Percentiles rank a stretch among this genome's conserved stretches.
phyloP scores from a whole-genome alignment of 2,329 filamentous ascomycete species.

The Sporothrix humicola region DNA sequence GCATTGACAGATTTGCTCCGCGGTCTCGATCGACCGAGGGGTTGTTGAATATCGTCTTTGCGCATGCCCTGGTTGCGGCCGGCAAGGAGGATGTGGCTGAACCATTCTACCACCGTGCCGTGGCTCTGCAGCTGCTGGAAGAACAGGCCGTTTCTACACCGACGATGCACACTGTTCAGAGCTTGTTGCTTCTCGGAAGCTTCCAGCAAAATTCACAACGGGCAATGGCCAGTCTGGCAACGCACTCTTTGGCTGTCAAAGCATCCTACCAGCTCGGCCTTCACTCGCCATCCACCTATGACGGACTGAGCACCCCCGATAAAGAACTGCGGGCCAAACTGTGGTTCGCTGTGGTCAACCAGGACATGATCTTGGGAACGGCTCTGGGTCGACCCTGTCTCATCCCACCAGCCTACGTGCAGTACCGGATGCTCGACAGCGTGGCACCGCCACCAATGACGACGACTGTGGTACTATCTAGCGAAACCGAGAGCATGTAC shows the following conservation, averaged over 20 bases:
- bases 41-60: constrained; percentile 43
- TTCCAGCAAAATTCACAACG: constrained; percentile 47
- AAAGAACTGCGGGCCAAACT: constrained; percentile 42
- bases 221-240: constrained; percentile 44
- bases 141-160: constrained; percentile 40
- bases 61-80: constrained; percentile 40
- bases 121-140: constrained; percentile 41
- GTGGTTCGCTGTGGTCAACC: constrained; percentile 45
- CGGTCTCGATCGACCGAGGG: constrained; percentile 34
- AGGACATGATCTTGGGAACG: constrained; percentile 42
- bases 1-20: not conserved
- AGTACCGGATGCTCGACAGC: constrained; percentile 26
- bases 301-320: constrained; percentile 38
- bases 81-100: constrained; percentile 38
- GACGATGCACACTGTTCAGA: constrained; percentile 42
- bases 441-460: not conserved
- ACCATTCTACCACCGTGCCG: constrained; percentile 41
- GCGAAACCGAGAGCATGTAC: constrained; percentile 23
- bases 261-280: constrained; percentile 46
- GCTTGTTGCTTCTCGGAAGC: constrained; percentile 43
- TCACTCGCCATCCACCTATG: constrained; percentile 44
- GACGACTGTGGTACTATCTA: not conserved
- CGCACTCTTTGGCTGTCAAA: constrained; percentile 44
- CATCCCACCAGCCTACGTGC: constrained; percentile 35
- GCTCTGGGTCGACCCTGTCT: constrained; percentile 39